Conservation (phyloP, 176 grass and related monocot genomes). For the Cocos nucifera region DNA sequence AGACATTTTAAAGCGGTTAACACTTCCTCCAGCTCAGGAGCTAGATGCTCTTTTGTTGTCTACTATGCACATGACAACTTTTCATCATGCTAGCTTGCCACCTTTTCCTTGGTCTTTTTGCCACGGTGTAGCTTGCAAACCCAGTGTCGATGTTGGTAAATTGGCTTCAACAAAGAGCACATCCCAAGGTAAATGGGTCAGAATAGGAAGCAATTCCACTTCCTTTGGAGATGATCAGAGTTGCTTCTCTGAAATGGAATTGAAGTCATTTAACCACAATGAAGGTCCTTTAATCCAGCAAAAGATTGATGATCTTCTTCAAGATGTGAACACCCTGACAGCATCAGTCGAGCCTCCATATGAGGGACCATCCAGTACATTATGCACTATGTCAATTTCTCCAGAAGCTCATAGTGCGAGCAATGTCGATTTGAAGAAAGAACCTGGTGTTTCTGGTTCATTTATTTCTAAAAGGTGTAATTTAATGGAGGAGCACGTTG, state of each 20-base stretch:
- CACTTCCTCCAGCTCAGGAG: constrained; percentile 44
- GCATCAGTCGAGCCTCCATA: constrained; percentile 30
- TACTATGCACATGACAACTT: constrained; percentile 30
- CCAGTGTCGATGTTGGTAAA: constrained; percentile 52
- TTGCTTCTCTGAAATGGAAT: constrained; percentile 5
- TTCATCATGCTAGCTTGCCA: constrained; percentile 61
- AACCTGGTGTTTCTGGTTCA: neutral
- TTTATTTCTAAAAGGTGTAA: neutral
- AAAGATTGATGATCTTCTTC: constrained; percentile 56
- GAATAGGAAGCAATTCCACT: constrained; percentile 43
- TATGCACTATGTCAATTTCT: constrained; percentile 40
- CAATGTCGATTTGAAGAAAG: constrained; percentile 32
- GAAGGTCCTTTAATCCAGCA: constrained; percentile 30
- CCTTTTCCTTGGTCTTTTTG: constrained; percentile 79
- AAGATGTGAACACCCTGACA: constrained; percentile 46
- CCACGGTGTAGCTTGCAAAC: constrained; percentile 47
- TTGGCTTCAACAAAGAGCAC: constrained; percentile 43
- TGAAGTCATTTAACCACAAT: constrained; percentile 10
- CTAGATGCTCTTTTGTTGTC: constrained; percentile 48
- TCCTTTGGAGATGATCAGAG: constrained; percentile 1
- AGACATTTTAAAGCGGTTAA: constrained; percentile 58
- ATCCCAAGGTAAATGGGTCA: constrained; percentile 65
- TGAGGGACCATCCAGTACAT: constrained; percentile 35
- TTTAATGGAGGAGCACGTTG: constrained; percentile 22
- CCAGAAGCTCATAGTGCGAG: constrained; percentile 24